Percentiles rank a stretch among this genome's conserved stretches.
Evolutionary conservation across 768 basidiomycete species (phyloP).

Genomic region (Hydnomerulius pinastri): DNA sequence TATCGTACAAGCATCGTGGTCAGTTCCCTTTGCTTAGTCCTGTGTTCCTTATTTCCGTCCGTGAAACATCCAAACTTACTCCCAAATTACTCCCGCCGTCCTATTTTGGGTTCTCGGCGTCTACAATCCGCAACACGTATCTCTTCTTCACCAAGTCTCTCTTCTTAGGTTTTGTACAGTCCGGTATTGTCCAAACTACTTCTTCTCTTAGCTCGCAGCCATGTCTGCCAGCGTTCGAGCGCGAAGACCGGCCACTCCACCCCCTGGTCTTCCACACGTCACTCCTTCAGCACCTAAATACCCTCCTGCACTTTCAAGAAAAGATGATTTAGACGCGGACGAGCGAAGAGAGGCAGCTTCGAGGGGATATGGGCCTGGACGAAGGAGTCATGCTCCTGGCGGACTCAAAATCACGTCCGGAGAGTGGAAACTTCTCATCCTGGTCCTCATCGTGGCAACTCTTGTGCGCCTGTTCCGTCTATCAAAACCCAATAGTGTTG

Average conservation of each 20-base stretch:
- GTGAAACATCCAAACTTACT: neutral
- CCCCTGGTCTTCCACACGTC: constrained; percentile 44
- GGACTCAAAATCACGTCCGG: constrained; percentile 65
- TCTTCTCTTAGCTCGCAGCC: constrained; percentile 3
- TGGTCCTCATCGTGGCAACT: constrained; percentile 67
- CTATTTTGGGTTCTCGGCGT: neutral
- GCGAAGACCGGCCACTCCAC: constrained; percentile 70
- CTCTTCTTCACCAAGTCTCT: neutral
- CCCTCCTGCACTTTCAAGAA: constrained; percentile 51
- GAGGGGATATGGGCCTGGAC: constrained; percentile 58
- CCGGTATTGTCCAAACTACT: constrained; percentile 18
- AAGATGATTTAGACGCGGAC: constrained; percentile 76
- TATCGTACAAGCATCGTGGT: neutral
- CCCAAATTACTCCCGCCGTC: neutral
- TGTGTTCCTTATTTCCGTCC: no score
- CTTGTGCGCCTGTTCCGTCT: constrained; percentile 87
- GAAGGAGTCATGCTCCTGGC: constrained; percentile 51
- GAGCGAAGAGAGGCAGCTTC: constrained; percentile 67
- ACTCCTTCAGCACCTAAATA: constrained; percentile 50
- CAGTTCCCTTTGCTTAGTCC: neutral
- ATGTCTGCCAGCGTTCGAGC: constrained; percentile 59
- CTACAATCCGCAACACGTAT: neutral
- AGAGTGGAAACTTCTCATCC: constrained; percentile 75
- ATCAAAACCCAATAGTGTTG: constrained; percentile 86
- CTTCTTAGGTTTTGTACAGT: constrained; percentile 21